A percentile compares a stretch with the other conserved stretches of the same genome.
These are phyloP conservation scores for Hura crepitans DNA, from an alignment of 441 rosid species.

Conservation along the genomic window DNA sequence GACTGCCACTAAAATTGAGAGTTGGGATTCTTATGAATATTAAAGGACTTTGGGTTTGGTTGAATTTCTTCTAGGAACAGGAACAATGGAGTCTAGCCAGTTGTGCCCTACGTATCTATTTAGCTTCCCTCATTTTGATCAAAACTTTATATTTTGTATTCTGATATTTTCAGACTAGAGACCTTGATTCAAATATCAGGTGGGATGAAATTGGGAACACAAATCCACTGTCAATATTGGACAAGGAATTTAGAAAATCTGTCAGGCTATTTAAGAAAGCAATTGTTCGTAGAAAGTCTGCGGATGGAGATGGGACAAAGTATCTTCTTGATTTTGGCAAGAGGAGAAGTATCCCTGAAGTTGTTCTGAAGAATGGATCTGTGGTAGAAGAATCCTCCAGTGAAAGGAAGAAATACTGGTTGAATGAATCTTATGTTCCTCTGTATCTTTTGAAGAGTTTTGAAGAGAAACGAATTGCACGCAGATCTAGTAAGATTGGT, in stretches of 20 bases:
- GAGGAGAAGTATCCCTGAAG: slow-evolving; percentile 77
- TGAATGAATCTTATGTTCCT: slow-evolving; percentile 70
- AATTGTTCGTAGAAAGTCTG: slow-evolving; percentile 67
- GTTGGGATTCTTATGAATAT: not conserved
- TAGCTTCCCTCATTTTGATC: not conserved
- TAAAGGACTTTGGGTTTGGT: not conserved
- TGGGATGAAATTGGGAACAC: slow-evolving; percentile 89
- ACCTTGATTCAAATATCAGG: slow-evolving; percentile 61
- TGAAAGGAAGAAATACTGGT: slow-evolving; percentile 87
- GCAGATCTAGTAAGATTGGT: slow-evolving; percentile 43
- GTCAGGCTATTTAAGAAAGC: slow-evolving; percentile 78
- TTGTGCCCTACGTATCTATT: not conserved
- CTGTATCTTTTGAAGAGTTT: slow-evolving; percentile 86
- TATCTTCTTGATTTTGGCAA: slow-evolving; percentile 98
- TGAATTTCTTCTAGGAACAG: not conserved
- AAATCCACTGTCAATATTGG: slow-evolving; percentile 48
- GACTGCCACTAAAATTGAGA: not conserved
- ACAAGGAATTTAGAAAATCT: slow-evolving; percentile 72
- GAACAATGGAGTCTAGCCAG: not conserved
- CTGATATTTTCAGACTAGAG: slow-evolving; percentile 66
- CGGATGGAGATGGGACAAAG: slow-evolving; percentile 53
- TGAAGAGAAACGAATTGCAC: slow-evolving; percentile 84
- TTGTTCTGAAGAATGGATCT: slow-evolving; percentile 63
- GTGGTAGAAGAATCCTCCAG: slow-evolving; percentile 79
- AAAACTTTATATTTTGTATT: not conserved